Conservation (phyloP, 352 stramenopile species). For the Phytophthora melonis region DNA sequence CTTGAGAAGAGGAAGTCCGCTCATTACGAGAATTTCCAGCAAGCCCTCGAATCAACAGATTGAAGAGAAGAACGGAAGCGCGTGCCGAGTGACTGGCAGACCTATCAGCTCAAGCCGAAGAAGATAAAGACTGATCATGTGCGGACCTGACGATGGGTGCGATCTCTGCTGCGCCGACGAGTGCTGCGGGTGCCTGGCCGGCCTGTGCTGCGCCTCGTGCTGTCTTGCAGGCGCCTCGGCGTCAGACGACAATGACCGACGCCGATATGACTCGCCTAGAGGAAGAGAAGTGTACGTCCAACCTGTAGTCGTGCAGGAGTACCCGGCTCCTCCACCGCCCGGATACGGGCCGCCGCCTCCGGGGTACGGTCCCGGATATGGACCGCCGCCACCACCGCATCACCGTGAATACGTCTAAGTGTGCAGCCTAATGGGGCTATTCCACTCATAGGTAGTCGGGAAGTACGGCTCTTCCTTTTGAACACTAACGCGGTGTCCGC, state of each 20-base stretch:
- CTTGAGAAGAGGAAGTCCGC: neutral
- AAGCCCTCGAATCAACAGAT: neutral
- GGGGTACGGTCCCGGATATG: slow-evolving; percentile 29
- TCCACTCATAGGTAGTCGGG: too few species aligned
- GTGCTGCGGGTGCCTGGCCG: slow-evolving; percentile 36
- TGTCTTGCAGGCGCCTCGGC: slow-evolving; percentile 34
- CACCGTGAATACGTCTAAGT: slow-evolving; percentile 32
- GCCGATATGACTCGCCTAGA: slow-evolving; percentile 27
- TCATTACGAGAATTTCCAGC: slow-evolving; percentile 31
- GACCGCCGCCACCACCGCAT: slow-evolving; percentile 15
- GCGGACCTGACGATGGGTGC: slow-evolving; percentile 31
- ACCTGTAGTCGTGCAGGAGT: slow-evolving; percentile 34
- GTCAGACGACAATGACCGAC: slow-evolving; percentile 17
- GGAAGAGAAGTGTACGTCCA: slow-evolving; percentile 35
- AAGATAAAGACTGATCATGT: slow-evolving; percentile 22
- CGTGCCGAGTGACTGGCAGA: neutral
- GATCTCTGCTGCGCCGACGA: slow-evolving; percentile 26
- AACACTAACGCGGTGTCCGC: too few species aligned
- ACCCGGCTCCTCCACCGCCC: neutral
- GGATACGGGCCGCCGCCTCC: slow-evolving; percentile 27
- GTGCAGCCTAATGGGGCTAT: neutral
- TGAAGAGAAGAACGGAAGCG: slow-evolving; percentile 5
- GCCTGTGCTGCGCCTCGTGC: slow-evolving; percentile 37
- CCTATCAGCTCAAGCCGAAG: slow-evolving; percentile 3
- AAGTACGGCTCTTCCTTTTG: too few species aligned